Percentiles rank a stretch among this genome's conserved stretches.
These are phyloP conservation scores for Taphrina pruni DNA, from an alignment of 1,139 yeast genomes.

Conservation along the genomic window DNA sequence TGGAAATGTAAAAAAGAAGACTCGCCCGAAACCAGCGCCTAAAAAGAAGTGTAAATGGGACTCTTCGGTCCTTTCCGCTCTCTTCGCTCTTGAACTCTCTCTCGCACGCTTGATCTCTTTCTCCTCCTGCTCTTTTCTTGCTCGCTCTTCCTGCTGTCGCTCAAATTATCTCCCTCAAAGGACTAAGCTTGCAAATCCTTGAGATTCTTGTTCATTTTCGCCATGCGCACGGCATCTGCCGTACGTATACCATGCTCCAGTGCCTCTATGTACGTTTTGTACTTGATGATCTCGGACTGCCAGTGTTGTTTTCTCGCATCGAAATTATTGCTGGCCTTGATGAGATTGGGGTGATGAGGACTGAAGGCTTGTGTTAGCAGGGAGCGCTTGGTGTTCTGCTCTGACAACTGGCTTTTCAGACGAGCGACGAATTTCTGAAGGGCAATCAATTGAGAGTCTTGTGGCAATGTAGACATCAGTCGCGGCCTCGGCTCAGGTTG, in stretches of 20 bases:
- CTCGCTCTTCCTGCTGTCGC: no score
- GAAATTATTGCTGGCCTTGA: slow-evolving; percentile 52
- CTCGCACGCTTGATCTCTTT: background rate
- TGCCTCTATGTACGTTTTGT: slow-evolving; percentile 48
- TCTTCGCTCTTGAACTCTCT: background rate
- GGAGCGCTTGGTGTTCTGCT: slow-evolving; percentile 48
- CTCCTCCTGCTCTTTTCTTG: no score
- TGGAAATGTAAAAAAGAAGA: background rate
- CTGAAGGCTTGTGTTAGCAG: slow-evolving; percentile 48
- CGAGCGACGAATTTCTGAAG: slow-evolving; percentile 47
- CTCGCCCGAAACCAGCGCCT: slow-evolving; percentile 3
- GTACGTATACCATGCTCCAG: slow-evolving; percentile 26
- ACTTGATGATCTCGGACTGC: slow-evolving; percentile 51
- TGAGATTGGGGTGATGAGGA: slow-evolving; percentile 47
- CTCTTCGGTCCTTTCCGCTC: background rate
- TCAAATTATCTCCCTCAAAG: background rate
- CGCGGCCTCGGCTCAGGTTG: slow-evolving; percentile 50
- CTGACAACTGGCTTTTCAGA: slow-evolving; percentile 48
- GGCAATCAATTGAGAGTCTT: slow-evolving; percentile 49
- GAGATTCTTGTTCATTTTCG: slow-evolving; percentile 20
- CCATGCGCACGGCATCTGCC: slow-evolving; percentile 10
- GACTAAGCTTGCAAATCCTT: background rate
- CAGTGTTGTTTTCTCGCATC: slow-evolving; percentile 50
- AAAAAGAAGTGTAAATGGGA: background rate
- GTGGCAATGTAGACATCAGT: slow-evolving; percentile 48